Base-by-base conservation (phyloP, 2,329 filamentous ascomycete species). In the Apiospora malaysiana region DNA sequence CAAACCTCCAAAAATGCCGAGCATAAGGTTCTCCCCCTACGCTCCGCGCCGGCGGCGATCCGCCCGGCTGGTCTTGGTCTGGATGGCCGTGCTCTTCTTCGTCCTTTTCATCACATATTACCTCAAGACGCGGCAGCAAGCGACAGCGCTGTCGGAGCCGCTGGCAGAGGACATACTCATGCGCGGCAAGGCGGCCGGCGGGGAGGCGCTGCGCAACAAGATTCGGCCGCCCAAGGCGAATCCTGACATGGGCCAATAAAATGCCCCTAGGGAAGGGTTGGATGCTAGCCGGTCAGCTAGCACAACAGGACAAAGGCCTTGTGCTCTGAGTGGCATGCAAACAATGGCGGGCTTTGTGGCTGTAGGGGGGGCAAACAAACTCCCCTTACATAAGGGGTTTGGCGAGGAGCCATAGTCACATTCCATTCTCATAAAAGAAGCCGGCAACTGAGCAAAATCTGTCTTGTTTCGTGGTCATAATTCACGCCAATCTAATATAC, bases 1-100 rank as follows among this genome's bases (percentile, higher is more conserved):
- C 40, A 4, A 14, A 40, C 12, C 32, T 32, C 32, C 32, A n/a
- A 40, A 32, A n/a, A 63, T 63, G 32, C 21, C 27, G 56, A 40
- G 56, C 12, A n/a, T n/a, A 14, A 63, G 23, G 40, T 75, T 73
- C 69, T 79, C 77, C 40, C 78, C 78, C 9, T 80, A 79, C 71
- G 78, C 75, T 51, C 77, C 78, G 45, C 74, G 77, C 68, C 77
- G 72, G 43, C 72, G 74, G 68, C 74, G 78, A 27, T 77, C 78
- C 12, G 71, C 73, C 45, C 78, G 71, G 63, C 70, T 79, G 16
- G 66, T 79, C n/a, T 9, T 77, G 21, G 56, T 74, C 43, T 80
- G 78, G 78, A 74, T 79, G 66, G 70, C 70, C n/a, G 69, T 77
- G 5, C 71, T 80, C 32, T 63, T 75, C 45, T 25, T 78, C 9